These are phyloP conservation scores for Staphylotrichum longicolle DNA, from an alignment of 495 filamentous ascomycete species.

Conservation along the genomic window DNA sequence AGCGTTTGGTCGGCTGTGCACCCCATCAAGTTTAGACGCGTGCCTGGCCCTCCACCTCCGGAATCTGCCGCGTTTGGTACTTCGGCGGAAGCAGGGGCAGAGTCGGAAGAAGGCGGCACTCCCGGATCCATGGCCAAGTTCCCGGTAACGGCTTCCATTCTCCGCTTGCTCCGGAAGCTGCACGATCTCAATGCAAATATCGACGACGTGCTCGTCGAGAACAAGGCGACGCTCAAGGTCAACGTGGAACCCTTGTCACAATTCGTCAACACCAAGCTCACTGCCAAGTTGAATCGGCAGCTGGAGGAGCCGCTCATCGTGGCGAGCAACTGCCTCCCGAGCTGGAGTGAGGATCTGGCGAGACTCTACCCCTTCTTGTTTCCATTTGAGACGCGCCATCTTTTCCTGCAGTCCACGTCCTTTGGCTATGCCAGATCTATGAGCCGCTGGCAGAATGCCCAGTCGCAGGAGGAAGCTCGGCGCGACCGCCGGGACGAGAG, in stretches of 20 bases:
- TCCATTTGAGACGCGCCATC: conserved; percentile 94
- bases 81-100: conserved; percentile 46
- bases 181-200: conserved; percentile 94
- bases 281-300: conserved; percentile 97
- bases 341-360: conserved; percentile 96
- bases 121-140: conserved; percentile 84
- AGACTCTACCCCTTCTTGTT: conserved; percentile 97
- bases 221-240: conserved; percentile 65
- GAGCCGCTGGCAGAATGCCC: conserved; percentile 94
- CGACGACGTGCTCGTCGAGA: conserved; percentile 92
- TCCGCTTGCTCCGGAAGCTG: conserved; percentile 84
- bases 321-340: conserved; percentile 92
- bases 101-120: conserved; percentile 55
- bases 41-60: conserved; percentile 80
- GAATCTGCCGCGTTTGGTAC: conserved; percentile 67
- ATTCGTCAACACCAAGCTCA: conserved; percentile 98
- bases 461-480: conserved; percentile 72
- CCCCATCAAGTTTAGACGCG: conserved; percentile 85
- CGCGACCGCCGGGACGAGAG: conserved; percentile 85
- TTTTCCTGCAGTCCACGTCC: conserved; percentile 96
- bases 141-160: conserved; percentile 77
- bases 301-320: conserved; percentile 98
- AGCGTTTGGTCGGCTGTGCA: conserved; percentile 89
- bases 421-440: conserved; percentile 98
- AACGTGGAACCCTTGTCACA: conserved; percentile 83